These are phyloP conservation scores for Amaranthus cruentus DNA, from an alignment of 148 eudicot genomes.

Conservation along the genomic window DNA sequence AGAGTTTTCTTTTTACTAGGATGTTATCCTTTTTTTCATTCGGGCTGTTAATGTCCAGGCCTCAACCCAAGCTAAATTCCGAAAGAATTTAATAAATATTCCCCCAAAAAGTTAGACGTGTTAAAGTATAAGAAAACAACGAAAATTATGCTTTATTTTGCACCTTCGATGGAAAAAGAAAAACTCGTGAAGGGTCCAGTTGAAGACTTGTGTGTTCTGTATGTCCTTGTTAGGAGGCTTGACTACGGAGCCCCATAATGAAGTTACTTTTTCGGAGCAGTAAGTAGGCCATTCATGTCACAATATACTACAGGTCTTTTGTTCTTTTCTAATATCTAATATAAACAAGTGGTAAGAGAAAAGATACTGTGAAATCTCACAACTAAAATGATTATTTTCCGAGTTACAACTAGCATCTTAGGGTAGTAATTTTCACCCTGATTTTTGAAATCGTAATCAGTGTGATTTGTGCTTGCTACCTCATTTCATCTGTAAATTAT, in stretches of 20 bases:
- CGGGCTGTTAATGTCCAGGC: not conserved
- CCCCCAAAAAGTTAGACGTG: not conserved
- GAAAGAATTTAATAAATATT: not conserved
- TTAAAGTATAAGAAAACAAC: not conserved
- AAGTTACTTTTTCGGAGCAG: not conserved
- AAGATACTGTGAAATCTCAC: not conserved
- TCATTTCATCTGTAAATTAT: not conserved
- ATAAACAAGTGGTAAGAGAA: not conserved
- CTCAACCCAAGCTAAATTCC: not conserved
- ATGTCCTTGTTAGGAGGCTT: constrained; percentile 1
- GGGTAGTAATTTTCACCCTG: not conserved
- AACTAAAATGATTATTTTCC: not conserved
- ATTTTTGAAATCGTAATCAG: not conserved
- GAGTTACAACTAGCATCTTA: too few relatives aligned
- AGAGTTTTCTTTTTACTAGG: too few relatives aligned
- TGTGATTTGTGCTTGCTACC: not conserved
- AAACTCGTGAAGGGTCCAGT: not conserved
- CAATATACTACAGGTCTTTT: not conserved
- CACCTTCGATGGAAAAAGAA: not conserved
- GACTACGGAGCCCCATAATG: not conserved
- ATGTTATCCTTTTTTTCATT: too few relatives aligned
- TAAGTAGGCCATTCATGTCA: not conserved
- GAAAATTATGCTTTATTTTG: not conserved
- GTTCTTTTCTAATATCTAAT: not conserved
- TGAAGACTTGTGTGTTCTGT: not conserved